These are phyloP conservation scores for Polysphondylium violaceum DNA, from an alignment of 78 protist genomes.

Conservation along the genomic window DNA sequence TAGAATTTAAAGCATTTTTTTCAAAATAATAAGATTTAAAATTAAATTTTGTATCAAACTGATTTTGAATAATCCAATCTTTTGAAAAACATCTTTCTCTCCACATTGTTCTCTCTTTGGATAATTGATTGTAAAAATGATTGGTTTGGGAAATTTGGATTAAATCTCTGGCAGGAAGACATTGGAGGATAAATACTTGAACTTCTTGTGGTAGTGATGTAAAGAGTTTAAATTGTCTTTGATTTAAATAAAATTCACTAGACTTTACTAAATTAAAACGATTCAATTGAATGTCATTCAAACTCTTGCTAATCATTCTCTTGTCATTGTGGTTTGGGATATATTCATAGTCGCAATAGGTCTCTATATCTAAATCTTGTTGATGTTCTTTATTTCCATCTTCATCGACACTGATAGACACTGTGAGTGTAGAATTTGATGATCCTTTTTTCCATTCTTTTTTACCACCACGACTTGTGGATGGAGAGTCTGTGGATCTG, in stretches of 20 bases:
- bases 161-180: conserved; percentile 15
- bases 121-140: neutral
- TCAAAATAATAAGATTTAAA: conserved; percentile 59
- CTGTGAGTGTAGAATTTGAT: no score
- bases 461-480: no score
- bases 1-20: conserved; percentile 32
- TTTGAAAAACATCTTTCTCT: conserved; percentile 15
- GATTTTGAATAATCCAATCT: conserved; percentile 25
- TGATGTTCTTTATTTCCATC: no score
- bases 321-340: no score
- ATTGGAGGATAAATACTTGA: conserved; percentile 10
- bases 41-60: conserved; percentile 40
- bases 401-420: no score
- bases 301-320: no score
- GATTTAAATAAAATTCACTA: neutral
- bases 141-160: conserved; percentile 2
- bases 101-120: conserved; percentile 67
- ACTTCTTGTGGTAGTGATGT: conserved; percentile 43
- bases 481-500: no score
- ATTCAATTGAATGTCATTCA: no score
- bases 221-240: conserved; percentile 19
- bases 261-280: conserved; percentile 8
- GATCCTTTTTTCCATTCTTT: no score
- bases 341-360: no score
- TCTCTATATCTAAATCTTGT: no score